Evolutionary conservation across 352 stramenopile species (phyloP), one percentile per base, ranked within the genome.

Genomic region (Globisporangium emineosum): DNA sequence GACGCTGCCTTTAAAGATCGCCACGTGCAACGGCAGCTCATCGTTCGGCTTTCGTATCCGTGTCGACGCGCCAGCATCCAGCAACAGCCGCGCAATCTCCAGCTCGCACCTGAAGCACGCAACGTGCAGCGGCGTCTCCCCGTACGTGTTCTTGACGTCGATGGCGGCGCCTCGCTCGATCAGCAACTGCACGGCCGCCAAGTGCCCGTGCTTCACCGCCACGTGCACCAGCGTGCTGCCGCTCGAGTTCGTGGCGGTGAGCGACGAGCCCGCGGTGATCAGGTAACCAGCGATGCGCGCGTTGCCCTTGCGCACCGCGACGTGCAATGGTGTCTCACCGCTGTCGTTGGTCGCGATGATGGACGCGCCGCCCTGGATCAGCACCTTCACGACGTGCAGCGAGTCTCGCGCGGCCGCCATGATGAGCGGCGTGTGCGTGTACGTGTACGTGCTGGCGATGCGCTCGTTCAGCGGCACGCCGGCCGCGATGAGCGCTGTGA

Each of bases 161-260:
- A 72, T 59, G 15, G 60, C 45, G 0, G 73, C 76, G 2, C 55
- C 67, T 47, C 69, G 60, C 23, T 72, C 71, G 29, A 97, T 64
- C 21, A 98, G 73, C 30, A 76, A 68, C 49, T 84, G 53, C 25
- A 90, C 78, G 42, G 91, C 78, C 13, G 89, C 88, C 21, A 90
- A 57, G 67, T 98, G 85, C 12, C 94, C 96, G 51, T 88, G 90
- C 69, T 89, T 81, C 6, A 85, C 87, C 8, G 93, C 93, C 4
- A 97, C 85, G 73, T 98, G 91, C 19, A 98, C 73, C 9, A 88
- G 84, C 10, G 91, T 97, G 3, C 96, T 78, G 60, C 86, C 90
- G 59, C 98, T 58, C 42, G 64, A 63, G 52, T 30, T 45, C 6
- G 69, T 68, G 43, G 68, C 62, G 3, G 40, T 51, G 56, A 76